Conservation (phyloP, 75 land plant species). For the Pinus tabuliformis region DNA sequence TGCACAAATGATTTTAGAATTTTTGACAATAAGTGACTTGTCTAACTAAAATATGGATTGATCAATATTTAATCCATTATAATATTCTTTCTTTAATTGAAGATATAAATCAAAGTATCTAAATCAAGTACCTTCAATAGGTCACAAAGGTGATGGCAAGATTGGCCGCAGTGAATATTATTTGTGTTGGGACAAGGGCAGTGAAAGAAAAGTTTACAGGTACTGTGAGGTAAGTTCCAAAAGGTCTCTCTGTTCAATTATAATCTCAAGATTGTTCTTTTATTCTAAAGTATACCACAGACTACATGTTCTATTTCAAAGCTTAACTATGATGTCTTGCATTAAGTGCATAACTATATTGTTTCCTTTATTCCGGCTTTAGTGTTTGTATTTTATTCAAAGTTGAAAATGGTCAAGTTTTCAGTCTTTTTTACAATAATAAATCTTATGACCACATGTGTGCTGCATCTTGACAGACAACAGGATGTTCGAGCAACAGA, state of each 20-base stretch:
- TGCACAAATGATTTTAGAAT: neutral
- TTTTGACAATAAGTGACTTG: too few species aligned
- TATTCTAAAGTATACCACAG: neutral
- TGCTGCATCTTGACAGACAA: constrained; percentile 47
- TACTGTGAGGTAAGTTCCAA: constrained; percentile 63
- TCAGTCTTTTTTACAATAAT: neutral
- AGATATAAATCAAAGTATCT: neutral
- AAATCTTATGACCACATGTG: neutral
- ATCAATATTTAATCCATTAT: neutral
- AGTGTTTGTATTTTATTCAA: neutral
- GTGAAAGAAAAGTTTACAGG: constrained; percentile 96
- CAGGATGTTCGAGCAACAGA: constrained; percentile 98
- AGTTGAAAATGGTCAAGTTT: neutral
- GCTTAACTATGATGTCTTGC: neutral
- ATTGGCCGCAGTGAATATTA: constrained; percentile 79
- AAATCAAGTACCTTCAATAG: constrained; percentile 26
- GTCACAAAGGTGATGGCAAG: constrained; percentile 82
- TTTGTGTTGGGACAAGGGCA: constrained; percentile 89
- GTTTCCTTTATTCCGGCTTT: neutral
- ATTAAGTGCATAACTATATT: constrained; percentile 1
- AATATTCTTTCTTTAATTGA: neutral
- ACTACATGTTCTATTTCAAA: neutral
- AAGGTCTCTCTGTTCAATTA: neutral
- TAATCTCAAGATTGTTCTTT: neutral
- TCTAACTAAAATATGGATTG: neutral